Base-by-base conservation (phyloP, 805 yeast genomes). In the Barnettozyma salicaria region DNA sequence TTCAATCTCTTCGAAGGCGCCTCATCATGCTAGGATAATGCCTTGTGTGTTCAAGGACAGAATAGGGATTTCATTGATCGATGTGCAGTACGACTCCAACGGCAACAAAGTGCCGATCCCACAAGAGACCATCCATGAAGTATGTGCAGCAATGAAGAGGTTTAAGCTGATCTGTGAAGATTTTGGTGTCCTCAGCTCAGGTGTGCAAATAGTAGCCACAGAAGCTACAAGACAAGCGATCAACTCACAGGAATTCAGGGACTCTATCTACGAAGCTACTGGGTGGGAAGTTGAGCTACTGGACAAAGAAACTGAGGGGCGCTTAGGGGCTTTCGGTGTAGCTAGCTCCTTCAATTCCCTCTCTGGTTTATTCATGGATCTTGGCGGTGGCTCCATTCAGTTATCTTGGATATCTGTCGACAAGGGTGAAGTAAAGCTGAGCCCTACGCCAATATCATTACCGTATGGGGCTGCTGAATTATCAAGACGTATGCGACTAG, bases 41-140 rank as follows among this genome's bases (percentile, higher is more conserved):
- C 90, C 92, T 1, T 78, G 86, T 53, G 77, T 81, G 9, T 82
- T 76, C 59, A 84, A 81, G 44, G 90, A 82, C 47, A 61, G 88
- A 32, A 68, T 81, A 3, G 83, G 84, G 3, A 76, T 82, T 10
- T 77, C 88, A 0, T 57, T 82, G 14, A 79, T 75, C 52, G 86
- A 79, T 42, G 77, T 73, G 0, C 82, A 78, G 48, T 65, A 63
- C 54, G 51, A 65, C 41, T 40, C 70, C 6, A 46, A 64, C 10
- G 37, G 38, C 42, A 61, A 57, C 11, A 71, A 68, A 44, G 64
- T 64, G 11, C 81, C 82, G 1, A 76, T 76, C 28, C 80, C 80
- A 0, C 61, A 64, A 4, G 74, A 71, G 28, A 76, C 74, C 4
- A 76, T 81, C 23, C 55, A 56, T 17, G 86, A 80, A 40, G 74